A percentile compares a stretch with the other conserved stretches of the same genome.
Conservation (phyloP, 768 basidiomycete genomes). For the Leccinum obscurum region DNA sequence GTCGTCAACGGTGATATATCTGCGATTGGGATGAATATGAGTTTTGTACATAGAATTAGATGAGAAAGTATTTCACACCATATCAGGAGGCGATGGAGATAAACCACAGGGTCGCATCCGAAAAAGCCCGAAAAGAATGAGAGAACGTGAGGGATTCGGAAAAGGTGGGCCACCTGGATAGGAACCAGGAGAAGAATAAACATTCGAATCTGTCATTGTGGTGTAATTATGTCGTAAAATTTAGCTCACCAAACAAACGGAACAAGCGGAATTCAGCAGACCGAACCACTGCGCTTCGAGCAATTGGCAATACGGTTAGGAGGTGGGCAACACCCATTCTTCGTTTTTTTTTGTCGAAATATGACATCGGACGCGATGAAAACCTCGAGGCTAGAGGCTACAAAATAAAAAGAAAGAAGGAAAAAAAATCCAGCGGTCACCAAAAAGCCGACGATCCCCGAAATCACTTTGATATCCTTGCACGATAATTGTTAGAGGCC, state of each 20-base stretch:
- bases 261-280: constrained; percentile 18
- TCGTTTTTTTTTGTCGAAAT: constrained; percentile 10
- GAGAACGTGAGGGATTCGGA: constrained; percentile 3
- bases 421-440: not conserved
- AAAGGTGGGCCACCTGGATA: constrained; percentile 3
- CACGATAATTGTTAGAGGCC: not conserved
- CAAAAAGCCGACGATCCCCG: not conserved
- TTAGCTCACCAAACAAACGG: constrained; percentile 22
- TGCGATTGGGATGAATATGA: constrained; percentile 12
- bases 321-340: constrained; percentile 2
- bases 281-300: constrained; percentile 6
- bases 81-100: constrained; percentile 3
- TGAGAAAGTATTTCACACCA: not conserved
- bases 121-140: constrained; percentile 1
- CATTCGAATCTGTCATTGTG: constrained; percentile 22
- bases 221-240: constrained; percentile 36
- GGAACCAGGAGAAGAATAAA: constrained; percentile 14
- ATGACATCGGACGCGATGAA: constrained; percentile 9
- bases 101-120: not conserved
- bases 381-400: not conserved
- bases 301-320: constrained; percentile 23
- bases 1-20: constrained; percentile 22
- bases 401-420: not conserved
- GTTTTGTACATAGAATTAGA: constrained; percentile 9
- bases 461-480: not conserved